A percentile compares a stretch with the other conserved stretches of the same genome.
These are phyloP conservation scores for Hortiboletus flavorubellus DNA, from an alignment of 768 basidiomycete genomes.

Conservation along the genomic window DNA sequence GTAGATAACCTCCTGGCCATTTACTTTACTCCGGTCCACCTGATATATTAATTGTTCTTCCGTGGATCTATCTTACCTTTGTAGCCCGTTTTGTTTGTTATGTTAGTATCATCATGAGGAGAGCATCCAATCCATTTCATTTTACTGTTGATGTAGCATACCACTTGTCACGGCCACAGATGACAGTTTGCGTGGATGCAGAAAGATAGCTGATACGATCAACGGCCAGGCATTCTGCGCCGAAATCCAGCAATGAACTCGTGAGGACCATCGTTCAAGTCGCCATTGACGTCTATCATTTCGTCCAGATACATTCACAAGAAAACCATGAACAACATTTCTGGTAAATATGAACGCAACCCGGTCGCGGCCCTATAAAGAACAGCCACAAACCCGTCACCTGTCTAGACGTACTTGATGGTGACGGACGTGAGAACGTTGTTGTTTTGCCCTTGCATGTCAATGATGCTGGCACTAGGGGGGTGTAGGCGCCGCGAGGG, in stretches of 20 bases:
- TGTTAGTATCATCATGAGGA: not conserved
- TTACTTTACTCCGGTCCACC: not conserved
- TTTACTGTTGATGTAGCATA: not conserved
- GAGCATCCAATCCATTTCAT: not conserved
- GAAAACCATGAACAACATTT: not conserved
- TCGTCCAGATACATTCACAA: not conserved
- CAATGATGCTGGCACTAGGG: slow-evolving; percentile 8
- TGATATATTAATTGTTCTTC: slow-evolving; percentile 4
- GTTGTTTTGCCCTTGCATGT: slow-evolving; percentile 9
- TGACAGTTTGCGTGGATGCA: not conserved
- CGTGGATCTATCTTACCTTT: slow-evolving; percentile 1
- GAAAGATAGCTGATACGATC: not conserved
- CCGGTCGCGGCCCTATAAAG: not conserved
- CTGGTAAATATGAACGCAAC: not conserved
- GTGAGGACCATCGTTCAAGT: too few species aligned
- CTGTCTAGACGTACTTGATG: slow-evolving; percentile 8
- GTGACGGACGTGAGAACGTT: slow-evolving; percentile 10
- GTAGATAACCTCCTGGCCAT: not conserved
- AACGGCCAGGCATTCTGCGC: not conserved
- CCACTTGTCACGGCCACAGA: not conserved
- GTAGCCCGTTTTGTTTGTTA: slow-evolving; percentile 4
- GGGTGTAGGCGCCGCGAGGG: slow-evolving; percentile 3
- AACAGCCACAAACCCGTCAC: not conserved
- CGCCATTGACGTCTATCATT: not conserved
- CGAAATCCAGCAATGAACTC: too few species aligned